Evolutionary conservation across 2,329 filamentous ascomycete species (phyloP).

Genomic region (Sordariomycetes sp.): DNA sequence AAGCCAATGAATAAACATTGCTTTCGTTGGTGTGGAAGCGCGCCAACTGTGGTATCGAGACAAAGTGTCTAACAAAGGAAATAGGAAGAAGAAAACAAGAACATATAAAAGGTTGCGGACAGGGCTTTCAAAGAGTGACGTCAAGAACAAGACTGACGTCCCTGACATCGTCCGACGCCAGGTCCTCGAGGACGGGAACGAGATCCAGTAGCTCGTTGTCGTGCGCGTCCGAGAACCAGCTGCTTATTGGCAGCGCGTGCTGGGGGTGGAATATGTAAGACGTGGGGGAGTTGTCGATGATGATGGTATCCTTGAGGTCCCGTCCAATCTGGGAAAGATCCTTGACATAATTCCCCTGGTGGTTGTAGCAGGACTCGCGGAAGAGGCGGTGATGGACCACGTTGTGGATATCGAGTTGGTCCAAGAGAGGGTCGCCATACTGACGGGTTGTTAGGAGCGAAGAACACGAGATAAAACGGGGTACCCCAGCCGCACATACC

Average conservation of each 20-base stretch:
- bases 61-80: neutral
- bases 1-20: slow-evolving; percentile 6
- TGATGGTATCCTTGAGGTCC: slow-evolving; percentile 93
- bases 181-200: slow-evolving; percentile 94
- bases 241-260: slow-evolving; percentile 97
- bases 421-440: slow-evolving; percentile 92
- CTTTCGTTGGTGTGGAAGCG: slow-evolving; percentile 11
- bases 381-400: slow-evolving; percentile 94
- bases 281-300: slow-evolving; percentile 98
- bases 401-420: slow-evolving; percentile 93
- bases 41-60: slow-evolving; percentile 10
- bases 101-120: slow-evolving; percentile 14
- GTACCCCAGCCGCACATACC: slow-evolving; percentile 31
- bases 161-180: slow-evolving; percentile 75
- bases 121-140: slow-evolving; percentile 52
- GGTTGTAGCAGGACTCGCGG: slow-evolving; percentile 97
- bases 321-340: slow-evolving; percentile 94
- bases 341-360: slow-evolving; percentile 99
- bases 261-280: slow-evolving; percentile 99
- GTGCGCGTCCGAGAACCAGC: slow-evolving; percentile 99
- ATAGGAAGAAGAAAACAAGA: neutral
- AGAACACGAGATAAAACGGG: neutral
- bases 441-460: slow-evolving; percentile 18
- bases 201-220: slow-evolving; percentile 97
- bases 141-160: slow-evolving; percentile 97